Evolutionary conservation across 1,284 basidiomycete genomes (phyloP).

Genomic region (Fomitopsis palustris): DNA sequence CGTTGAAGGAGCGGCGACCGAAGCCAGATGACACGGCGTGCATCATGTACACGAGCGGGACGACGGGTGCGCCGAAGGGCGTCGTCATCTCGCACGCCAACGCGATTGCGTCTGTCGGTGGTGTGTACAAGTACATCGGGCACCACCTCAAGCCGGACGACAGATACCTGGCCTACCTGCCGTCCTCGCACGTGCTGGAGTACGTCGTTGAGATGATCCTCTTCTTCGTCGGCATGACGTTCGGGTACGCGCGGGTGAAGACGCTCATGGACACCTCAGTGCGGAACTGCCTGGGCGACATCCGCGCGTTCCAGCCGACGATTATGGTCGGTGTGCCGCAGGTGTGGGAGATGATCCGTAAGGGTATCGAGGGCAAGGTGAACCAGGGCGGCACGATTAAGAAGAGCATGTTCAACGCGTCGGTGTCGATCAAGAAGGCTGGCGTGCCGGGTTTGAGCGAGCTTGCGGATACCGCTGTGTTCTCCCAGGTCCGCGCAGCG

Average conservation of each 20-base stretch:
- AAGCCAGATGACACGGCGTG: conserved; percentile 71
- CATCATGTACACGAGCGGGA: conserved; percentile 98
- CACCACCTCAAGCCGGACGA: conserved; percentile 73
- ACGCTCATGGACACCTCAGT: conserved; percentile 93
- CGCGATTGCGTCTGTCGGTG: conserved; percentile 82
- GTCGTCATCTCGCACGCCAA: conserved; percentile 89
- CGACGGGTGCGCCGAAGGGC: conserved; percentile 91
- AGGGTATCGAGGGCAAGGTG: conserved; percentile 86
- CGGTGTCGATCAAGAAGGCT: conserved; percentile 65
- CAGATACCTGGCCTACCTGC: conserved; percentile 86
- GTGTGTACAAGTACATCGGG: conserved; percentile 72
- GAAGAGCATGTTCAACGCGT: conserved; percentile 72
- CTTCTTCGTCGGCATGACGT: conserved; percentile 67
- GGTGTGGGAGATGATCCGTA: conserved; percentile 90
- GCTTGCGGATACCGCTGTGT: conserved; percentile 74
- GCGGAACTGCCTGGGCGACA: conserved; percentile 88
- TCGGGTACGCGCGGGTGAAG: conserved; percentile 92
- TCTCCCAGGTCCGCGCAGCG: conserved; percentile 74
- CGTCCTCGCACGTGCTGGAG: conserved; percentile 90
- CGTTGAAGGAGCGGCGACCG: conserved; percentile 52
- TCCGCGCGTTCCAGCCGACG: conserved; percentile 77
- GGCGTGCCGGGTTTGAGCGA: conserved; percentile 64
- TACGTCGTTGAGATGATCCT: conserved; percentile 76
- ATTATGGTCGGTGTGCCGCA: conserved; percentile 93
- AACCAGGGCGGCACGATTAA: conserved; percentile 64